A percentile compares a stretch with the other conserved stretches of the same genome.
Evolutionary conservation across 768 basidiomycete species (phyloP).

Genomic region (Mycena galopus): DNA sequence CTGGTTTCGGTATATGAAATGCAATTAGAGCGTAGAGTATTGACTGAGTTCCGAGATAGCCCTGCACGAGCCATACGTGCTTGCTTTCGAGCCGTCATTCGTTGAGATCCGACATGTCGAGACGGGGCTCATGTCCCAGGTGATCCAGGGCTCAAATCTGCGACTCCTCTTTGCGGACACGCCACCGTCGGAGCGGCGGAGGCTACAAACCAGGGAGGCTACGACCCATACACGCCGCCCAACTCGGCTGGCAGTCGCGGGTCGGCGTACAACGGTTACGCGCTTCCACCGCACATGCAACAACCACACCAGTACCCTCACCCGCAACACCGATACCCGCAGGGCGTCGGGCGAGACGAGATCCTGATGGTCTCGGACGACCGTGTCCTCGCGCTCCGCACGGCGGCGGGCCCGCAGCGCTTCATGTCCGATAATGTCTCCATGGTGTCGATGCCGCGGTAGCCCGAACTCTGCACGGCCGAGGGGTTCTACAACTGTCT

Average conservation of each 20-base stretch:
- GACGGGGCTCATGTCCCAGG: constrained; percentile 90
- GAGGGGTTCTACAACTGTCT: constrained; percentile 17
- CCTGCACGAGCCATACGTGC: constrained; percentile 94
- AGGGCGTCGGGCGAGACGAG: constrained; percentile 77
- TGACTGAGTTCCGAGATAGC: constrained; percentile 60
- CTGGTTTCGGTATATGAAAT: constrained; percentile 86
- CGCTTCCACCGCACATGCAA: constrained; percentile 43
- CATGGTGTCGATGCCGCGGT: constrained; percentile 57
- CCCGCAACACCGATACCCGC: constrained; percentile 47
- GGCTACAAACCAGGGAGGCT: constrained; percentile 42
- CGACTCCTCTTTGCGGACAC: constrained; percentile 94
- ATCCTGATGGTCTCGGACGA: constrained; percentile 94
- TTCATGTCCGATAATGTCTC: constrained; percentile 60
- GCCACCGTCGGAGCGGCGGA: constrained; percentile 77
- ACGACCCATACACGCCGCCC: constrained; percentile 48
- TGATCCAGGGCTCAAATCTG: constrained; percentile 93
- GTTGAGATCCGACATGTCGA: constrained; percentile 97
- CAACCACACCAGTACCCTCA: constrained; percentile 58
- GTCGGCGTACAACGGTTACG: constrained; percentile 49
- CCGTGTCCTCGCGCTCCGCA: constrained; percentile 78
- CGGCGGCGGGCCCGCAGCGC: constrained; percentile 56
- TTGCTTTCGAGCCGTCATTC: constrained; percentile 97
- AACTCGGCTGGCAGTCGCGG: constrained; percentile 33
- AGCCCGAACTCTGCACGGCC: constrained; percentile 2
- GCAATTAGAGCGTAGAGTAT: background rate